Evolutionary conservation across 2,329 filamentous ascomycete genomes (phyloP), one percentile per base, ranked within the genome.

Genomic region (Chaetomium sp.): DNA sequence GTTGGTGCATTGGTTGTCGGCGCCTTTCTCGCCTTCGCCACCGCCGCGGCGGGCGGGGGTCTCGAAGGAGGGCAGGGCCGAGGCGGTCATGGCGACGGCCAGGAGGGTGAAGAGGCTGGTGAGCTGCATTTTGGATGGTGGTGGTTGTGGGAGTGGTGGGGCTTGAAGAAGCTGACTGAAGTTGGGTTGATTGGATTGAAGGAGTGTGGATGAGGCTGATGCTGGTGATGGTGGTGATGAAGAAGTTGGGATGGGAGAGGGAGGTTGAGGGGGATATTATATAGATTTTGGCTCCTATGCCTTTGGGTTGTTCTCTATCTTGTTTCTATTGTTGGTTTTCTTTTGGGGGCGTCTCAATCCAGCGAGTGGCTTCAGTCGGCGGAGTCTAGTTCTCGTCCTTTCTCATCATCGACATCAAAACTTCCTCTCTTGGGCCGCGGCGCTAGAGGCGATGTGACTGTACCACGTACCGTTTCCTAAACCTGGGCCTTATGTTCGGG

Each of bases 51-150:
- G 35, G 53, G 49, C 43, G 36, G 38, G 10, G 8, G 8, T 44
- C n/a, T 14, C 45, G 34, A 44, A 8, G 6, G 49, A 33, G 37
- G 60, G 58, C 27, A 53, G 35, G 32, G 58, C 58, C 9, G 52
- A 35, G 42, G 52, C 58, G 54, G 58, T 52, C 58, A 58, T 60
- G 56, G 58, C 60, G 36, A 53, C 43, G 37, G 54, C 51, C 44
- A 62, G 54, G 33, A 57, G 2, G 45, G 59, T 55, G 60, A 56
- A 50, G 54, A 62, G 45, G 56, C 12, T 59, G 56, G 58, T 53
- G 54, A 57, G 49, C 53, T 62, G 58, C 58, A 61, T 62, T 46
- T 61, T 62, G 19, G 19, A 27, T 27, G 52, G 44, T 36, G 48
- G 58, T 9, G 37, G 9, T 43, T 42, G 38, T 36, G 35, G 45